Evolutionary conservation across 768 basidiomycete genomes (phyloP).

Genomic region (Lentinula sp.): DNA sequence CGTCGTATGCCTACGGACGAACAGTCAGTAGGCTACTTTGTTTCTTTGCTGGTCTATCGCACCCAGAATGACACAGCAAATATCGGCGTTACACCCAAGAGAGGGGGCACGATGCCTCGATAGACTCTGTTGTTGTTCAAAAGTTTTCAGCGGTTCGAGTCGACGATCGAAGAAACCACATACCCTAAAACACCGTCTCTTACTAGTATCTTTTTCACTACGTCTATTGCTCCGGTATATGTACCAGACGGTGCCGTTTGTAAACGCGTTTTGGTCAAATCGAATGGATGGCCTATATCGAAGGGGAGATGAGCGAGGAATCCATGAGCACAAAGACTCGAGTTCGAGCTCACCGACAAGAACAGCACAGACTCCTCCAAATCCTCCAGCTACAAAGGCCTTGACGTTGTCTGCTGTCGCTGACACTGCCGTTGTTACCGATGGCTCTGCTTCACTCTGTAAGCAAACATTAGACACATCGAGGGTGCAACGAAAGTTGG

Average conservation of each 20-base stretch:
- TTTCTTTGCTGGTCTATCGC: constrained; percentile 16
- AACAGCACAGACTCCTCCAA: constrained; percentile 83
- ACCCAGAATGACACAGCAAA: constrained; percentile 99
- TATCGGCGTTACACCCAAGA: constrained; percentile 94
- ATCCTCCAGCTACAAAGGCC: constrained; percentile 90
- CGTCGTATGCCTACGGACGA: constrained; percentile 74
- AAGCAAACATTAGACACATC: not conserved
- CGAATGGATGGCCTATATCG: constrained; percentile 86
- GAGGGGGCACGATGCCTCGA: constrained; percentile 89
- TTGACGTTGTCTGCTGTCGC: constrained; percentile 53
- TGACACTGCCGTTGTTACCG: constrained; percentile 1
- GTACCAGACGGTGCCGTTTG: constrained; percentile 87
- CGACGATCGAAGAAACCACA: constrained; percentile 12
- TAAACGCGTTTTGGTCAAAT: constrained; percentile 91
- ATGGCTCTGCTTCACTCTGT: constrained; percentile 24
- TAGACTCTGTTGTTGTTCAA: constrained; percentile 46
- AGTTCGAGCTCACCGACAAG: constrained; percentile 67
- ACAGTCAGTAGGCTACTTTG: not conserved
- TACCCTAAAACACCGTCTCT: constrained; percentile 88
- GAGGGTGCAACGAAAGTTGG: not conserved
- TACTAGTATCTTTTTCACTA: constrained; percentile 87
- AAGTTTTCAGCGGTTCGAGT: constrained; percentile 1
- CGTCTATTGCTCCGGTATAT: constrained; percentile 91
- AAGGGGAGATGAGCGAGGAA: not conserved
- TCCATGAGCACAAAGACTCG: not conserved